These are phyloP conservation scores for Phaeosphaeriaceae sp. DNA, from an alignment of 2,329 filamentous ascomycete species.

Conservation along the genomic window DNA sequence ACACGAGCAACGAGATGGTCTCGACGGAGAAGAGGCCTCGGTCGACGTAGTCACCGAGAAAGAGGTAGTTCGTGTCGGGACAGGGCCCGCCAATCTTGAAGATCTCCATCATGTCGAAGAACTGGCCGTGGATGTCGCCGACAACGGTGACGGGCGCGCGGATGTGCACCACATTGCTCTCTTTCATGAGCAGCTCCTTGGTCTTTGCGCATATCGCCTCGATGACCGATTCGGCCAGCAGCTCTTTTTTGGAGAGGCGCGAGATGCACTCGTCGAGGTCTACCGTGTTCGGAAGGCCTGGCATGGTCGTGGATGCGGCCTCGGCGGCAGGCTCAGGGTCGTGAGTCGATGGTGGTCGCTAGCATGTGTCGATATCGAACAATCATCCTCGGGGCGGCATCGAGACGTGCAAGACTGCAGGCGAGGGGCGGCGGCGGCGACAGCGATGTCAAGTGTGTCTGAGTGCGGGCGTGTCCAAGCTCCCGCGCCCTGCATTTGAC, in stretches of 20 bases:
- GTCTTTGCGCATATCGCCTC: conserved; percentile 99
- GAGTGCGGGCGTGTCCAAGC: conserved; percentile 16
- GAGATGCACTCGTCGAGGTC: conserved; percentile 99
- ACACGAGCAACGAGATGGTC: conserved; percentile 96
- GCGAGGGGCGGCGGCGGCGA: conserved; percentile 17
- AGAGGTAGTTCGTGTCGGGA: conserved; percentile 97
- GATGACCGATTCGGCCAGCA: conserved; percentile 96
- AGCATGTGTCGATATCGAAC: conserved; percentile 47
- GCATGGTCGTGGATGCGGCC: conserved; percentile 50
- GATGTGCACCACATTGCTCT: conserved; percentile 99
- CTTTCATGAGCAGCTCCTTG: conserved; percentile 98
- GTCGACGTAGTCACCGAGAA: conserved; percentile 99
- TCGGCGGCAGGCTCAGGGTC: conserved; percentile 42
- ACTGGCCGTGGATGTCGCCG: conserved; percentile 98
- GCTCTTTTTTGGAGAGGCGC: conserved; percentile 94
- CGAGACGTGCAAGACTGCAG: conserved; percentile 17
- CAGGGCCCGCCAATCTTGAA: conserved; percentile 98
- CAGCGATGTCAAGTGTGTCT: conserved; percentile 15
- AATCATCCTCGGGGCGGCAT: conserved; percentile 50
- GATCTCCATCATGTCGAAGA: conserved; percentile 98
- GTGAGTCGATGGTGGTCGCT: conserved; percentile 46
- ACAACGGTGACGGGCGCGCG: conserved; percentile 95
- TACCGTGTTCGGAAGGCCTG: conserved; percentile 73
- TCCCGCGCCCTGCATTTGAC: neutral
- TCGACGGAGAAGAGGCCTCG: conserved; percentile 98